These are phyloP conservation scores for Penicillium ucsense DNA, from an alignment of 495 filamentous ascomycete genomes.

Conservation along the genomic window DNA sequence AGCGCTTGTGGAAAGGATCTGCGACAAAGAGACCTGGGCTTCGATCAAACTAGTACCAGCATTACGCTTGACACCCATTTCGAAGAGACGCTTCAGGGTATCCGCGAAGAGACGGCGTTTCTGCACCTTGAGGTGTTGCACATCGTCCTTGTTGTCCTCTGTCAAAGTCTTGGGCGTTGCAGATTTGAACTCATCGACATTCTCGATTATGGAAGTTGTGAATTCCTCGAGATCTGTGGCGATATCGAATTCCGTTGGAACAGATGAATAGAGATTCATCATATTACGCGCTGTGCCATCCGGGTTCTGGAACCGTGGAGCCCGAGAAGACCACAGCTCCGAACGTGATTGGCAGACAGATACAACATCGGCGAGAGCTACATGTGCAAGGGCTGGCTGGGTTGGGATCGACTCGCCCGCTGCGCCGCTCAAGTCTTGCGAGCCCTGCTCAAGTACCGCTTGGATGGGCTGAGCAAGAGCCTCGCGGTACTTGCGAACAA, in stretches of 20 bases:
- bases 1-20: constrained; percentile 50
- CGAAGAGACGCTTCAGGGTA: constrained; percentile 65
- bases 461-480: constrained; percentile 64
- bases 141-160: constrained; percentile 68
- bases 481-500: constrained; percentile 78
- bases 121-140: constrained; percentile 78
- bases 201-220: constrained; percentile 52
- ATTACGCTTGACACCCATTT: constrained; percentile 84
- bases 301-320: constrained; percentile 62
- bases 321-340: constrained; percentile 47
- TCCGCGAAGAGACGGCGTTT: constrained; percentile 91
- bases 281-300: constrained; percentile 54
- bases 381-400: constrained; percentile 8
- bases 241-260: constrained; percentile 43
- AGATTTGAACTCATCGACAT: constrained; percentile 62
- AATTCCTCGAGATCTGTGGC: constrained; percentile 56
- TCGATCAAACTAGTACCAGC: constrained; percentile 56
- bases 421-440: constrained; percentile 43
- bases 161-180: constrained; percentile 68
- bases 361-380: constrained; percentile 29
- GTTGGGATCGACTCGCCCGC: constrained; percentile 7
- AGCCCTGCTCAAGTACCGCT: constrained; percentile 50
- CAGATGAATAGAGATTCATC: constrained; percentile 43
- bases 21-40: constrained; percentile 59
- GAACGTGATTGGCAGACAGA: constrained; percentile 45